These are phyloP conservation scores for Leccinum huronense DNA, from an alignment of 1,284 basidiomycete species.

Conservation along the genomic window DNA sequence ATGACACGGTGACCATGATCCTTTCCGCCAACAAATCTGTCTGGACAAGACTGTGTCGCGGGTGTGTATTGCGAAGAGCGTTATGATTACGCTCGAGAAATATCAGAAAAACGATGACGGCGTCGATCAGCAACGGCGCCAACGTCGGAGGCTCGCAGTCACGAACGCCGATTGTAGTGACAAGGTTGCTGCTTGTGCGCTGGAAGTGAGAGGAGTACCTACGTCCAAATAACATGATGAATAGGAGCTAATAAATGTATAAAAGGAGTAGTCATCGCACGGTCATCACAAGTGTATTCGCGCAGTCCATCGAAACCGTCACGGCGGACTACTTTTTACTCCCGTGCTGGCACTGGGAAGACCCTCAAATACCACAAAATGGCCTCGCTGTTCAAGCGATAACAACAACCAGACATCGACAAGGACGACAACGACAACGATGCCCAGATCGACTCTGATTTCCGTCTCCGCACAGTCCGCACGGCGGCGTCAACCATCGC, in stretches of 20 bases:
- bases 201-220: too few species aligned
- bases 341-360: not conserved
- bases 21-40: slow-evolving; percentile 87
- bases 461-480: slow-evolving; percentile 82
- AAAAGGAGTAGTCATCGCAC: too few species aligned
- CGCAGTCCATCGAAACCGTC: not conserved
- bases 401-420: slow-evolving; percentile 35
- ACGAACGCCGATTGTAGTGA: too few species aligned
- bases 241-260: too few species aligned
- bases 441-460: slow-evolving; percentile 72
- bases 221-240: too few species aligned
- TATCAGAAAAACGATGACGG: slow-evolving; percentile 91
- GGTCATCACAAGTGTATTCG: not conserved
- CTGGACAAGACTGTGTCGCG: slow-evolving; percentile 55
- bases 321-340: not conserved
- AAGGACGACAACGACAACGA: slow-evolving; percentile 57
- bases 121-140: slow-evolving; percentile 95
- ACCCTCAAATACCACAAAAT: slow-evolving; percentile 42
- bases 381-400: slow-evolving; percentile 35
- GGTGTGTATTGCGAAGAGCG: slow-evolving; percentile 28
- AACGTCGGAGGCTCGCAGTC: too few species aligned
- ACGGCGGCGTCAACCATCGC: slow-evolving; percentile 88
- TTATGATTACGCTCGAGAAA: slow-evolving; percentile 79
- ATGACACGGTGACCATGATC: slow-evolving; percentile 95
- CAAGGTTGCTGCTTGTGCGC: too few species aligned